Evolutionary conservation across 176 grass and related monocot genomes (phyloP), one percentile per base, ranked within the genome.

Genomic region (Saccharum officinarum): DNA sequence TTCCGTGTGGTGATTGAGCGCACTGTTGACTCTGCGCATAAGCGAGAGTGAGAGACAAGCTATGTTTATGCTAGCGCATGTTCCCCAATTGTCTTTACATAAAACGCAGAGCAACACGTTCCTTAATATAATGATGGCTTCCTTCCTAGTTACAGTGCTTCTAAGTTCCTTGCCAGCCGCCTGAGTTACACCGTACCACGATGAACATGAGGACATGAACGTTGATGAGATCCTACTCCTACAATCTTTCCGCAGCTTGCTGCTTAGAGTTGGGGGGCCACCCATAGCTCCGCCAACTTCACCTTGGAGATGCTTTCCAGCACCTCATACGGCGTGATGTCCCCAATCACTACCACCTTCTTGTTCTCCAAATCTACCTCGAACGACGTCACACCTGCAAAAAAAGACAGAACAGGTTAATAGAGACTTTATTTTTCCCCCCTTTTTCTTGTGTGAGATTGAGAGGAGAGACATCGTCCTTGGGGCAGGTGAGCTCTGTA

Each of bases 301-400:
- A 99, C 93, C 81, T 94, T 99, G 71, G 97, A 96, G 36, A 99
- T 67, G 77, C 93, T 99, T 10, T 84, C 60, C 69, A 99, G 78
- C 63, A 96, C 97, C 76, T 99, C 97, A 47, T 96, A 99, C 64
- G 94, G 88, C 11, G 94, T 99, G 40, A 99, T n/a, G 76, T 99
- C 97, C 74, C 97, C 97, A 3, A 80, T 89, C 73, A 99, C 92
- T 0, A 99, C 92, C 84, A 99, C 94, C 79, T 92, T 99, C 84
- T 99, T 96, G 25, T 55, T 99, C 88, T 96, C 94, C 90, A 99
- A 84, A 88, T 99, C 92, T 2, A 99, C 91, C 71, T 99, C 92
- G 50, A 91, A 94, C 2, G 93, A 96, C 4, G 88, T 94, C 1
- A 99, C 97, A 7, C 97, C 97, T 99, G 79, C 8, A 81, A 15